Conservation (phyloP, 306 rosid species). For the Psophocarpus tetragonolobus region DNA sequence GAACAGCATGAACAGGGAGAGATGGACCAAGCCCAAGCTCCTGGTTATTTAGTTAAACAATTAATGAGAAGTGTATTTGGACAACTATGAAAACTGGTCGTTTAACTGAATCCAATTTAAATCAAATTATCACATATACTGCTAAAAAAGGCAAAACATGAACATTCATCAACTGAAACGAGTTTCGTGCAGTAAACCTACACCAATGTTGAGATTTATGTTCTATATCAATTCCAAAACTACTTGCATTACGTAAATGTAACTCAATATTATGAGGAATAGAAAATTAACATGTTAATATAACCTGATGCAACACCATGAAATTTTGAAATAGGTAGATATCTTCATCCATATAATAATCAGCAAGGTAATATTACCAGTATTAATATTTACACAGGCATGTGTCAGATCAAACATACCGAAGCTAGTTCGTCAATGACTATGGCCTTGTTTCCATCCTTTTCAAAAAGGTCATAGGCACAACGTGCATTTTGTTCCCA, state of each 20-base stretch:
- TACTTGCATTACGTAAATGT: neutral
- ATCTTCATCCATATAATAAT: neutral
- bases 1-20: slow-evolving; percentile 77
- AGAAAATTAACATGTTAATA: neutral
- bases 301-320: neutral
- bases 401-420: slow-evolving; percentile 47
- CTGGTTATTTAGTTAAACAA: slow-evolving; percentile 44
- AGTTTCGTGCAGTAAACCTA: neutral
- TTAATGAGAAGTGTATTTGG: slow-evolving; percentile 11
- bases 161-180: neutral
- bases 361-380: neutral
- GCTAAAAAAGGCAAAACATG: neutral
- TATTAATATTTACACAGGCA: neutral
- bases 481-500: slow-evolving; percentile 82
- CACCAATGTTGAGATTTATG: neutral
- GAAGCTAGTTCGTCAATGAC: slow-evolving; percentile 81
- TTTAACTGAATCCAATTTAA: neutral
- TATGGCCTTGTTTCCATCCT: slow-evolving; percentile 77
- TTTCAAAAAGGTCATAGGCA: slow-evolving; percentile 74
- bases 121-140: neutral
- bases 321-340: neutral
- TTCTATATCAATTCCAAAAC: neutral
- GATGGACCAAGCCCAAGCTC: slow-evolving; percentile 82
- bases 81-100: neutral
- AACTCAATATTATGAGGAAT: neutral